Conservation (phyloP, 805 yeast genomes). For the Cyberlindnera lachancei region DNA sequence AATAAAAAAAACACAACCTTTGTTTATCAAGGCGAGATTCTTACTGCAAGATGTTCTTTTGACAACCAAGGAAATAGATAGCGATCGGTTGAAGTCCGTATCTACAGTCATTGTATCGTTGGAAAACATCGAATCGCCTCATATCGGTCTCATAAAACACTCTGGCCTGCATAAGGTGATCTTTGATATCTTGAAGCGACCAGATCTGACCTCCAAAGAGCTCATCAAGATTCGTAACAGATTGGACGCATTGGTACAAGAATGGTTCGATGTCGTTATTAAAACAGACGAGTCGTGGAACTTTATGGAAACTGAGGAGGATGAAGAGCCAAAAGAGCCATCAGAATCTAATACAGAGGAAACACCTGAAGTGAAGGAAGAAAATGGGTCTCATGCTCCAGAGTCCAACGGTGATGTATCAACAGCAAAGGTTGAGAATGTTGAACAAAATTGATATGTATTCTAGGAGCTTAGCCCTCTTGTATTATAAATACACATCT, state of each 20-base stretch:
- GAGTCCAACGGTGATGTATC: not conserved
- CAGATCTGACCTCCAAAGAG: constrained; percentile 21
- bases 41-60: constrained; percentile 17
- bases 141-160: constrained; percentile 25
- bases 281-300: constrained; percentile 24
- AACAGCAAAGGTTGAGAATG: not conserved
- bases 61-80: constrained; percentile 10
- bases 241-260: constrained; percentile 11
- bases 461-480: too few relatives aligned
- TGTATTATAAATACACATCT: too few relatives aligned
- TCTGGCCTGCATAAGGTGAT: constrained; percentile 27
- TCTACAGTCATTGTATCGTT: constrained; percentile 20
- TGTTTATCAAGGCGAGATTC: constrained; percentile 23
- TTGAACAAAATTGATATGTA: too few relatives aligned
- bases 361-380: constrained; percentile 1
- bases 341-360: constrained; percentile 6
- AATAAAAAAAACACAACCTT: constrained; percentile 14
- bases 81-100: constrained; percentile 12
- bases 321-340: constrained; percentile 7
- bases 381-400: not conserved
- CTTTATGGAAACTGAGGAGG: constrained; percentile 10
- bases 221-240: constrained; percentile 12
- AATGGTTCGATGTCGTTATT: constrained; percentile 23
- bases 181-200: constrained; percentile 28
- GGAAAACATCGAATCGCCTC: constrained; percentile 15